phyloP scores from a whole-genome alignment of 768 basidiomycete species.

The Auriscalpium orientale region DNA sequence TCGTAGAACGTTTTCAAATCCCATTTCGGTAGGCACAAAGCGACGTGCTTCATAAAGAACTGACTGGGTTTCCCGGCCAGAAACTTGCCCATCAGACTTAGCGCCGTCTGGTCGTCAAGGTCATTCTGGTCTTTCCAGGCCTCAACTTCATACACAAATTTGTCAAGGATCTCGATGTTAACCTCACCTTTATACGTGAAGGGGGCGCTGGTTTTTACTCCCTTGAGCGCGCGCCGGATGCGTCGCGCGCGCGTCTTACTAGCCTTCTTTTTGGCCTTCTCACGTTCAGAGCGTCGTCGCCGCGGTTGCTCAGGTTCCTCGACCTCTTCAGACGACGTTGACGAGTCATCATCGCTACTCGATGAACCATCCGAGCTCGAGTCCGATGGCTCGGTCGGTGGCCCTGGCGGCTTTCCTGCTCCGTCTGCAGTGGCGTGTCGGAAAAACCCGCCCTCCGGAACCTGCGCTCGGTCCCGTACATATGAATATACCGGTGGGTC shows the following conservation, averaged over 20 bases:
- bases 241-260: neutral
- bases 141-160: neutral
- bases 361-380: neutral
- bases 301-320: neutral
- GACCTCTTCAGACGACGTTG: neutral
- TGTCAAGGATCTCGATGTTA: neutral
- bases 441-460: neutral
- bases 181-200: neutral
- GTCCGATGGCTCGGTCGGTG: neutral
- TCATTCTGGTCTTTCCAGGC: neutral
- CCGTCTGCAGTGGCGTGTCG: neutral
- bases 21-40: slow-evolving; percentile 7
- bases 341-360: neutral
- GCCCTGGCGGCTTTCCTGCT: neutral
- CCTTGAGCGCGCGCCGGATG: neutral
- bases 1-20: slow-evolving; percentile 5
- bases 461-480: neutral
- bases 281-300: neutral
- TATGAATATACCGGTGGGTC: neutral
- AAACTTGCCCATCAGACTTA: slow-evolving; percentile 15
- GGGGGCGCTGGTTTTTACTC: neutral
- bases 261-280: neutral
- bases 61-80: slow-evolving; percentile 16
- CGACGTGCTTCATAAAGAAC: slow-evolving; percentile 20
- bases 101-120: neutral